Base-by-base conservation (phyloP, 345 rosid genomes). In the Carallia brachiata region DNA sequence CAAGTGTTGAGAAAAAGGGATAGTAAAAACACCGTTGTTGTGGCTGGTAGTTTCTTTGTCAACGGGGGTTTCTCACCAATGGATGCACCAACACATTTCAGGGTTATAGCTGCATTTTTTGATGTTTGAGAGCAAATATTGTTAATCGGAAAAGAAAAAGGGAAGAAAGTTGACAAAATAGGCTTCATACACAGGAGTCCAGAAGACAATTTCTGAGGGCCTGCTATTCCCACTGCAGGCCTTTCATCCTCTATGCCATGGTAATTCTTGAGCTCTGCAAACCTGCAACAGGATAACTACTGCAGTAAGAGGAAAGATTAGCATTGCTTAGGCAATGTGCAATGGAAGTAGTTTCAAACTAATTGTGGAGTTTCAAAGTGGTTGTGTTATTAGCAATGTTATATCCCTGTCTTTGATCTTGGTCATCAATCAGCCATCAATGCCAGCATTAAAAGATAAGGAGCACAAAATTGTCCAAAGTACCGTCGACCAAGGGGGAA, bases 191-290 rank as follows among this genome's bases (percentile, higher is more conserved):
- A 79, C 40, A 89, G 58, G 61, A 93, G 90, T 71, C 96, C 91
- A 39, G 94, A 85, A 70, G 98, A 81, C 83, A 92, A 86, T 78
- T 90, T 92, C 79, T 84, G 91, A 52, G 93, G 97, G 66, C 85
- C 91, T 52, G 78, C 66, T 65, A 79, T 70, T 75, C 81, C 84
- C 59, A 70, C 55, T 3, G 86, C 83, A 59, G 86, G 82, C 75
- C 83, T 79, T 63, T 90, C 98, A 80, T 86, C 94, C 79, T 90
- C 96, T 66, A 95, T 86, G 74, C 92, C 96, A 68, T 89, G 89
- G 58, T 82, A 76, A 28, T 67, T 80, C 80, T 92, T 90, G 36
- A 95, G 93, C 84, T 90, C 96, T 32, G 70, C 52, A 78, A 92
- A 89, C 85, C 99, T 95, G 85, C 37, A 68, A 66, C 54, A 67